Percentiles rank a stretch among this genome's conserved stretches.
These are phyloP conservation scores for Ananas comosus DNA, from an alignment of 176 grass and related monocot species.

Conservation along the genomic window DNA sequence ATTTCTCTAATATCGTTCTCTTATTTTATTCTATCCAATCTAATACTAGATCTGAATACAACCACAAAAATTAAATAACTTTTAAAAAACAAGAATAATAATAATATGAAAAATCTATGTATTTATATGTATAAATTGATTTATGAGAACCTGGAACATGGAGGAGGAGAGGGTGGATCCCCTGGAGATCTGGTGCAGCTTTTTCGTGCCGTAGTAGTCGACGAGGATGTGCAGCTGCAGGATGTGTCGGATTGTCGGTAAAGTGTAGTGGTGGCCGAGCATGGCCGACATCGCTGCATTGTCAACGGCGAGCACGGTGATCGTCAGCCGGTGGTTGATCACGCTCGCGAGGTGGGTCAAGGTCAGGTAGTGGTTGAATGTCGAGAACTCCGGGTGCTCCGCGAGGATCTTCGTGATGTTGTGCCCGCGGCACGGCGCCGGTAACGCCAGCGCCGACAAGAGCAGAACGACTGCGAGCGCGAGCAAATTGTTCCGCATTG, in stretches of 20 bases:
- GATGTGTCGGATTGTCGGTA: slow-evolving; percentile 70
- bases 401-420: slow-evolving; percentile 91
- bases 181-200: slow-evolving; percentile 76
- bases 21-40: too few species aligned
- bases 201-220: slow-evolving; percentile 92
- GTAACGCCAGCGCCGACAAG: background rate
- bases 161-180: slow-evolving; percentile 57
- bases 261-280: slow-evolving; percentile 30
- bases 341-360: slow-evolving; percentile 56
- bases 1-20: too few species aligned
- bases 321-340: slow-evolving; percentile 86
- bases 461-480: slow-evolving; percentile 11
- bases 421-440: slow-evolving; percentile 27
- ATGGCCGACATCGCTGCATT: slow-evolving; percentile 64
- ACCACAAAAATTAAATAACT: too few species aligned
- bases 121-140: too few species aligned
- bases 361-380: slow-evolving; percentile 80
- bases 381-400: slow-evolving; percentile 61
- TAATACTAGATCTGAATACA: too few species aligned
- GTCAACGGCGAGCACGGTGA: slow-evolving; percentile 67
- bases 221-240: slow-evolving; percentile 77
- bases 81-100: too few species aligned
- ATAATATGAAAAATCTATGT: too few species aligned
- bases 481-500: slow-evolving; percentile 20
- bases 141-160: slow-evolving; percentile 54